A percentile compares a stretch with the other conserved stretches of the same genome.
Conservation (phyloP, 768 basidiomycete genomes). For the Neoboletus brunneissimus region DNA sequence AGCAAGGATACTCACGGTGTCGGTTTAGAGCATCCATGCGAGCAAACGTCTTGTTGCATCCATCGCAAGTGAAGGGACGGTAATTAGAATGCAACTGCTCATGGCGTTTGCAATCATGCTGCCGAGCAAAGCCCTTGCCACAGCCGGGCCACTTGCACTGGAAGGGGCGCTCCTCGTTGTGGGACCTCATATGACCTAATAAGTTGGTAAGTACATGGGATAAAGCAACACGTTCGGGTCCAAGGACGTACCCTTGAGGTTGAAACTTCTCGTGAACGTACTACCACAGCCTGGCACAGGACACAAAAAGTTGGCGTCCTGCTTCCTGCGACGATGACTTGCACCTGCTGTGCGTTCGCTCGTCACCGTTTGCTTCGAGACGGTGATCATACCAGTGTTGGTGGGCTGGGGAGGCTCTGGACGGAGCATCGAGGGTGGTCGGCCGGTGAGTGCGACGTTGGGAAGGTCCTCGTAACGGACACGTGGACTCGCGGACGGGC, state of each 20-base stretch:
- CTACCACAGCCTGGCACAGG: constrained; percentile 81
- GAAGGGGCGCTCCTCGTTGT: constrained; percentile 94
- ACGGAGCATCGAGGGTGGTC: constrained; percentile 23
- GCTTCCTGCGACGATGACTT: constrained; percentile 79
- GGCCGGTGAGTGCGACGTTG: constrained; percentile 24
- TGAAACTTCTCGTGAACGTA: constrained; percentile 91
- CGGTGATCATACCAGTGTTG: constrained; percentile 2
- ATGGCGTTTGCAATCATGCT: constrained; percentile 96
- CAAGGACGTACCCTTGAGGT: constrained; percentile 69
- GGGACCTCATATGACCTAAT: constrained; percentile 87
- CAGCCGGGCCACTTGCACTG: constrained; percentile 94
- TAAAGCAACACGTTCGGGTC: constrained; percentile 4
- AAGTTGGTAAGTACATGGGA: constrained; percentile 11
- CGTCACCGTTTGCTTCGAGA: constrained; percentile 82
- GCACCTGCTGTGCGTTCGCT: constrained; percentile 88
- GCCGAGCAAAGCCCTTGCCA: constrained; percentile 88
- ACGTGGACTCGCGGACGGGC: constrained; percentile 63
- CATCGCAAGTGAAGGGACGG: constrained; percentile 89
- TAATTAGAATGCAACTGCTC: constrained; percentile 93
- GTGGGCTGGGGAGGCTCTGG: constrained; percentile 14
- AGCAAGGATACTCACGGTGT: constrained; percentile 62
- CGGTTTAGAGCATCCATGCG: constrained; percentile 93
- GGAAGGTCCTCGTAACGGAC: constrained; percentile 52
- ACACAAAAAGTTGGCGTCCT: constrained; percentile 83
- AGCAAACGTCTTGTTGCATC: constrained; percentile 91